Percentiles rank a stretch among this genome's conserved stretches.
phyloP scores from a whole-genome alignment of 2,329 filamentous ascomycete species.

The Sarocladiaceae sp. region DNA sequence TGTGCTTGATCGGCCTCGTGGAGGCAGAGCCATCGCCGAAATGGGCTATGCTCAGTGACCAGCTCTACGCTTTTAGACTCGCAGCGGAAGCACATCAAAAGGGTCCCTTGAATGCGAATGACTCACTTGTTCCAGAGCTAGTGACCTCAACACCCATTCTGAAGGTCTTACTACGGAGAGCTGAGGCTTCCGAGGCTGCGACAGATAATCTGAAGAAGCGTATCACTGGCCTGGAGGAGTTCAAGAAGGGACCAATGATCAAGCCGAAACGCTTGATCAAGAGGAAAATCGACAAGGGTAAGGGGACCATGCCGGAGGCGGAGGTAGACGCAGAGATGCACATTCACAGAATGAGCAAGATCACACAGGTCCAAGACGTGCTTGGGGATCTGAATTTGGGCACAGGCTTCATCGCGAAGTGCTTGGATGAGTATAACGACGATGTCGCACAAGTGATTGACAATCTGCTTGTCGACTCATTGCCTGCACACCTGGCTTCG shows the following conservation, averaged over 20 bases:
- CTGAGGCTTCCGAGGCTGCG: conserved; percentile 44
- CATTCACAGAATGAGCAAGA: conserved; percentile 76
- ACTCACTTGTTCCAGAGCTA: conserved; percentile 75
- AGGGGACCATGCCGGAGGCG: conserved; percentile 39
- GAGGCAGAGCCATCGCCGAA: conserved; percentile 60
- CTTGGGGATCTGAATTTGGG: conserved; percentile 87
- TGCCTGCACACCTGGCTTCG: conserved; percentile 63
- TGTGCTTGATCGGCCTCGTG: conserved; percentile 68
- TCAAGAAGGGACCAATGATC: conserved; percentile 51
- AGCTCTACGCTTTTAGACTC: conserved; percentile 75
- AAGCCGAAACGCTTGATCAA: conserved; percentile 47
- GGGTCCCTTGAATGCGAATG: conserved; percentile 52
- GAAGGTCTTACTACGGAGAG: conserved; percentile 52
- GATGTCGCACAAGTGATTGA: conserved; percentile 76
- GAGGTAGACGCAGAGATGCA: conserved; percentile 53
- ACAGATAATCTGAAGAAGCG: conserved; percentile 56
- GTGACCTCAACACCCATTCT: conserved; percentile 77
- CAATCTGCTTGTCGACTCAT: conserved; percentile 72
- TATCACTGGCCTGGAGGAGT: conserved; percentile 55
- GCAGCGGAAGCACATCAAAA: conserved; percentile 61
- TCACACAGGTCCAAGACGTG: conserved; percentile 88
- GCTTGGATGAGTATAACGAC: conserved; percentile 76
- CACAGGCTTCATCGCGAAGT: conserved; percentile 71
- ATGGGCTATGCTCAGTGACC: conserved; percentile 72
- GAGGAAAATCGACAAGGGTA: conserved; percentile 63